Conservation (phyloP, 371 early-diverging fungal genomes). For the Mycotypha africana region DNA sequence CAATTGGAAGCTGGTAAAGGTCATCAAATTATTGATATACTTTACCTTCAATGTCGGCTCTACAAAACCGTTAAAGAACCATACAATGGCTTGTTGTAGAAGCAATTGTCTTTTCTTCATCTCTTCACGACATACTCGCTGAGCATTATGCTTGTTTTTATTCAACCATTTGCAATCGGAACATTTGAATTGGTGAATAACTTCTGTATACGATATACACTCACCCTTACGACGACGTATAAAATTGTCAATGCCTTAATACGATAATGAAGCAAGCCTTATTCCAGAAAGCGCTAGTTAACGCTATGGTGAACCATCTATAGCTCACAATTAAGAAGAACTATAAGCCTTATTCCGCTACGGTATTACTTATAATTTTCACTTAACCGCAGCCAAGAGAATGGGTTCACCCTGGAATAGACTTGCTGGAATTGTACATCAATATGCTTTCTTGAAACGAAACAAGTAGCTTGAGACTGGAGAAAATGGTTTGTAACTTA, state of each 20-base stretch:
- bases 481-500: constrained; percentile 15
- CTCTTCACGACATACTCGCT: constrained; percentile 28
- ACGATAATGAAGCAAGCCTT: too few species aligned
- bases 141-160: neutral
- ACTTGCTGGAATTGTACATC: too few species aligned
- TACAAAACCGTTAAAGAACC: constrained; percentile 61
- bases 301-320: too few species aligned
- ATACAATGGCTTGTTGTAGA: constrained; percentile 51
- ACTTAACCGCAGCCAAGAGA: too few species aligned
- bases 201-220: constrained; percentile 50
- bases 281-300: too few species aligned
- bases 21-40: neutral
- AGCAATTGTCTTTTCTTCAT: constrained; percentile 45
- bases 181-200: constrained; percentile 52
- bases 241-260: constrained; percentile 46
- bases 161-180: constrained; percentile 9
- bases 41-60: constrained; percentile 51
- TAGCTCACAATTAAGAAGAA: too few species aligned
- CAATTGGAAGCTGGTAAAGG: neutral
- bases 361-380: neutral
- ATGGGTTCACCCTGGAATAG: too few species aligned
- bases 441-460: too few species aligned
- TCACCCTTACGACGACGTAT: constrained; percentile 56
- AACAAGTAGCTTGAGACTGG: too few species aligned
- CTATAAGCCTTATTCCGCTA: neutral